Conservation (phyloP, 1,139 yeast species). For the Yamadazyma pseudoaaseri region DNA sequence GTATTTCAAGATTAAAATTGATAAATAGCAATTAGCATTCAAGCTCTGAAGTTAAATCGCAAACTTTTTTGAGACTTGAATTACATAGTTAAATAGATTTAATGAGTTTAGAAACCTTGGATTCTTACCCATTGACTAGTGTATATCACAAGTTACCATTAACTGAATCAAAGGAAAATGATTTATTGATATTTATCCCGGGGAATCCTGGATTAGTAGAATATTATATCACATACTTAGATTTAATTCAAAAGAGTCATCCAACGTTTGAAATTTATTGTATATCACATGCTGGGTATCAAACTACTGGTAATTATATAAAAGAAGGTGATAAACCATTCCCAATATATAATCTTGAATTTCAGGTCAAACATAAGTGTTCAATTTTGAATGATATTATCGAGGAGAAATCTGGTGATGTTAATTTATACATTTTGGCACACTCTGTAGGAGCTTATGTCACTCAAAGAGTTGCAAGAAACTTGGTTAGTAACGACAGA, state of each 20-base stretch:
- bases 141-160: conserved; percentile 23
- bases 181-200: conserved; percentile 53
- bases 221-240: conserved; percentile 52
- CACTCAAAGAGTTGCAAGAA: conserved; percentile 46
- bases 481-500: conserved; percentile 18
- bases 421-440: conserved; percentile 48
- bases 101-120: conserved; percentile 17
- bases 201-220: conserved; percentile 70
- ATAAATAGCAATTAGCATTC: conserved; percentile 11
- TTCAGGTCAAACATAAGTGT: conserved; percentile 53
- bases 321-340: conserved; percentile 12
- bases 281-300: conserved; percentile 56
- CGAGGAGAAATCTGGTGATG: conserved; percentile 13
- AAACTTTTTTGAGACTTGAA: not conserved
- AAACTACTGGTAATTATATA: conserved; percentile 24
- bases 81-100: not conserved
- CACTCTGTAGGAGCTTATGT: conserved; percentile 67
- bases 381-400: conserved; percentile 34
- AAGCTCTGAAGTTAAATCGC: conserved; percentile 2
- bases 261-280: conserved; percentile 52
- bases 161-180: conserved; percentile 5
- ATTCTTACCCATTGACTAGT: conserved; percentile 25
- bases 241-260: conserved; percentile 36
- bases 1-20: conserved; percentile 6
- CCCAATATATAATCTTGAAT: conserved; percentile 37